Evolutionary conservation across 78 protist genomes (phyloP), one percentile per base, ranked within the genome.

Genomic region (Dictyostelium firmibasis): DNA sequence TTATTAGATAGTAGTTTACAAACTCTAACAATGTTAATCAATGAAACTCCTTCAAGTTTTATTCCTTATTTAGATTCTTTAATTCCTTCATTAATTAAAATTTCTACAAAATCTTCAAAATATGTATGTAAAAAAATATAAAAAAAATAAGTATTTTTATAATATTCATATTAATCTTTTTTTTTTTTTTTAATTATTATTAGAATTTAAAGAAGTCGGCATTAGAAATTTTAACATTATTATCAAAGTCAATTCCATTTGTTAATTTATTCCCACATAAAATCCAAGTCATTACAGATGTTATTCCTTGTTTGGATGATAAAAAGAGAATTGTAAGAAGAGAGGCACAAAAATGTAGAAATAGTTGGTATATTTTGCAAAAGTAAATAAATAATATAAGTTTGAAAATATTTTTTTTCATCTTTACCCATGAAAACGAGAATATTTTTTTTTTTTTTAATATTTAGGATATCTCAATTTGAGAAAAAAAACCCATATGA

Each of bases 301-400:
- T 93, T 2, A 23, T 75, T 3, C 83, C 87, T 38, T 36, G 83
- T 43, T 35, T 93, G 10, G 96, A 93, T 57, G 96, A 93, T 43
- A 78, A 84, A 7, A 93, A 93, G 84, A 84, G 96, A 93, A 29
- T 85, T 2, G 96, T 93, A 10, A 74, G 96, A 62, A 93, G 67
- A 64, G 92, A 93, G 11, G 96, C 96, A 13, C 27, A 79, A 18
- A 83, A 60, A 38, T 86, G 93, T 23, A 93, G 92, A 93, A 83
- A 83, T n/a, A 57, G 82, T 62, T 93, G 96, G 96, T 93, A n/a
- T 81, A 81, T 89, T 44, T 33, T 89, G 36, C 43, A 23, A 84
- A 25, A 84, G 38, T 57, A 82, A 57, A 35, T 27, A 67, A 27
- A 27, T 38, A 38, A n/a, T n/a, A n/a, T n/a, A n/a, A n/a, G n/a